Evolutionary conservation across 345 rosid species (phyloP).

Genomic region (Cardamine occulta): DNA sequence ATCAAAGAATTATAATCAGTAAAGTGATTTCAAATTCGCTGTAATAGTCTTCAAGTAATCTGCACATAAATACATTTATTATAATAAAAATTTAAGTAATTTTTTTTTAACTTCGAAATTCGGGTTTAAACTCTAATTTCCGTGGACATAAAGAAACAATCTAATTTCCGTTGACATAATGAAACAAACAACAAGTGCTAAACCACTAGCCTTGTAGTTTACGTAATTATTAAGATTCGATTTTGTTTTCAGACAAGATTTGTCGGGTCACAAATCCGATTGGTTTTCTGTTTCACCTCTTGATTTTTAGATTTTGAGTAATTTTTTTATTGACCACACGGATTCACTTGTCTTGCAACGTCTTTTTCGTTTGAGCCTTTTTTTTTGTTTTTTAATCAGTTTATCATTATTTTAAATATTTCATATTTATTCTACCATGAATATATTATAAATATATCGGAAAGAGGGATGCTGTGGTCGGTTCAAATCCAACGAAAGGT

Average conservation of each 20-base stretch:
- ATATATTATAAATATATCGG: background rate
- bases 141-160: too few relatives aligned
- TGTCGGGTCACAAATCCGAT: conserved; percentile 15
- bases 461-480: conserved; percentile 26
- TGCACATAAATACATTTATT: background rate
- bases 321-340: conserved; percentile 25
- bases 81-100: background rate
- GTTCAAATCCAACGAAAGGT: conserved; percentile 29
- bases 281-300: background rate
- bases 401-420: background rate
- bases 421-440: background rate
- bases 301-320: conserved; percentile 12
- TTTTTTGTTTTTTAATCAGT: background rate
- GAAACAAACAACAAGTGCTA: too few relatives aligned
- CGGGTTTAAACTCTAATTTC: too few relatives aligned
- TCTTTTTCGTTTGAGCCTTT: conserved; percentile 17
- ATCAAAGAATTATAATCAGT: background rate
- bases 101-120: too few relatives aligned
- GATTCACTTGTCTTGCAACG: conserved; percentile 10
- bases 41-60: background rate
- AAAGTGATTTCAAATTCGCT: background rate
- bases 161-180: too few relatives aligned
- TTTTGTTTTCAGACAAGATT: conserved; percentile 5
- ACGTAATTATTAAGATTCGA: conserved; percentile 1
- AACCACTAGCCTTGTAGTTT: too few relatives aligned